phyloP scores from a whole-genome alignment of 768 basidiomycete genomes.

The Mycena capillaripes region DNA sequence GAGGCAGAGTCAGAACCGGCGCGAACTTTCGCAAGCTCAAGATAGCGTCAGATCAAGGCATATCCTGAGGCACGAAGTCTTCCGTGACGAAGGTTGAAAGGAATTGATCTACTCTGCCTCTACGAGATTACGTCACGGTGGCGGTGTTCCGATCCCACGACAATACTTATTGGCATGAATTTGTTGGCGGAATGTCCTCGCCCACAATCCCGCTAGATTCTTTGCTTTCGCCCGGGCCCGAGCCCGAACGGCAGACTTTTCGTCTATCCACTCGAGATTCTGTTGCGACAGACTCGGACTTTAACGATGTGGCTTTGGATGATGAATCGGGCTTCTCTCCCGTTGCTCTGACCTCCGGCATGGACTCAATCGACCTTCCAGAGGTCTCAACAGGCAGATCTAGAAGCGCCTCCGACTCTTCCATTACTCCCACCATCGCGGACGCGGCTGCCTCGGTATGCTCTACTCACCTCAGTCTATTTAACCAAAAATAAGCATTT shows the following conservation, averaged over 20 bases:
- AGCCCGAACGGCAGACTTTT: conserved; percentile 20
- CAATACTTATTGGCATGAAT: no score
- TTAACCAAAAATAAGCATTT: conserved; percentile 36
- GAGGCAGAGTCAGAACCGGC: no score
- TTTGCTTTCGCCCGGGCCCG: conserved; percentile 26
- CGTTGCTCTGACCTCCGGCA: conserved; percentile 48
- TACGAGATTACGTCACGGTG: no score
- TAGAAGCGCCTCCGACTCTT: conserved; percentile 42
- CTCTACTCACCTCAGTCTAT: not conserved
- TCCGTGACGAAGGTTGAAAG: no score
- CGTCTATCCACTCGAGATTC: conserved; percentile 19
- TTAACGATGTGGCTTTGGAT: conserved; percentile 74
- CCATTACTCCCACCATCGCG: conserved; percentile 58
- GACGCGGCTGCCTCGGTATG: conserved; percentile 29
- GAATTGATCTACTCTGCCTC: no score
- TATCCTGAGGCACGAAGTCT: no score
- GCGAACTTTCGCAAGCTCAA: no score
- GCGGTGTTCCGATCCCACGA: no score
- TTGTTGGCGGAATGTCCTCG: conserved; percentile 20
- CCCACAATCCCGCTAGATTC: conserved; percentile 19
- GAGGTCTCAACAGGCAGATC: conserved; percentile 43
- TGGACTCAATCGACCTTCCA: conserved; percentile 22
- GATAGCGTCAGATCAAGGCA: no score
- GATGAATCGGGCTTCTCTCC: conserved; percentile 59
- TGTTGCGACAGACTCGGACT: conserved; percentile 66